Base-by-base conservation (phyloP, 2,329 filamentous ascomycete species). In the Meredithiella fracta region DNA sequence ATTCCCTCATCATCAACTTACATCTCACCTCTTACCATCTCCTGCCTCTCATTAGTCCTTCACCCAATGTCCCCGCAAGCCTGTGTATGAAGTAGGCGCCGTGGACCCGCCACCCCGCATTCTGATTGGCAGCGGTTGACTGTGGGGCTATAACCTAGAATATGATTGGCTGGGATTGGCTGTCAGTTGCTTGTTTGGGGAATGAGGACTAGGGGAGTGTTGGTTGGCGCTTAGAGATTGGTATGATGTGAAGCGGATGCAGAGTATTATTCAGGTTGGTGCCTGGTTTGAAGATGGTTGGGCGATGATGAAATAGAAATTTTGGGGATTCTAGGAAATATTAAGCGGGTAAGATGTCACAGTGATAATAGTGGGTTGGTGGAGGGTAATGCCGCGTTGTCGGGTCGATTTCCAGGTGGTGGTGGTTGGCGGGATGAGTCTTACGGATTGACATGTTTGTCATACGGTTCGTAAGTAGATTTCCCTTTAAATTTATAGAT, bases 131-230 rank as follows among this genome's bases (percentile, higher is more conserved):
- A 20, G 40, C 8, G 14, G 53, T 47, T 47, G 22, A n/a, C 9
- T 47, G 53, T 54, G 53, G 53, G 26, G n/a, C 53, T 3, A 34
- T 2, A 20, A n/a, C 11, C 7, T 20, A 15, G 42, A 26, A 11
- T 34, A 34, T 54, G 53, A 54, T 54, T 54, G 40, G 53, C 53
- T 54, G 9, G 40, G 22, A 22, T n/a, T 29, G 15, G 9, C 40
- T 34, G 29, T 22, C 29, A 37, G 29, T 54, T 29, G 53, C 26
- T 47, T 47, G 25, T 22, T 49, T 54, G 40, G 40, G 42, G 17
- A 49, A 20, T 6, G 34, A 25, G n/a, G 15, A n/a, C 15, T 9
- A 4, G 17, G n/a, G 50, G 22, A 37, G n/a, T 37, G 29, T 26
- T 53, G 34, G 49, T 34, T 47, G 29, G 40, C 54, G 54, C 50